Evolutionary conservation across 1,284 basidiomycete species (phyloP).

Genomic region (Fomitopsis pinicola): DNA sequence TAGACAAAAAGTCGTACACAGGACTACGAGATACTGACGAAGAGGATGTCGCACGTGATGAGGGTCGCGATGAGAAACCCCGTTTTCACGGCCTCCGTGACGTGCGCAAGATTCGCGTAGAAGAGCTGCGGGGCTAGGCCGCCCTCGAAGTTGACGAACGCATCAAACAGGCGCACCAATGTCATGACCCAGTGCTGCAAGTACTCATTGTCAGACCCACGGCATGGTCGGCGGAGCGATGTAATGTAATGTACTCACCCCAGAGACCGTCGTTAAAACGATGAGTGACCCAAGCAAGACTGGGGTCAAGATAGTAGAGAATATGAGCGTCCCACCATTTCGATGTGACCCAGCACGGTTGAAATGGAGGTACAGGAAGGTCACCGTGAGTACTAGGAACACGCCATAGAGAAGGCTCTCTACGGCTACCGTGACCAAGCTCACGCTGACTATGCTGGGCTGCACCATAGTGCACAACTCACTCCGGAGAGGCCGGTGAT

Average conservation of each 20-base stretch:
- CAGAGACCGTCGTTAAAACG: background rate
- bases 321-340: background rate
- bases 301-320: background rate
- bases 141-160: slow-evolving; percentile 1
- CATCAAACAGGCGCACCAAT: slow-evolving; percentile 2
- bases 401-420: background rate
- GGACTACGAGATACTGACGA: background rate
- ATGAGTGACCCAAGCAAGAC: background rate
- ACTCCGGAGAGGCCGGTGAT: background rate
- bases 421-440: background rate
- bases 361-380: slow-evolving; percentile 1
- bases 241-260: background rate
- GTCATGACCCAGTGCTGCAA: slow-evolving; percentile 5
- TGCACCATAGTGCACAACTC: background rate
- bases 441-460: background rate
- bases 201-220: background rate
- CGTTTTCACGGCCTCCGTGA: slow-evolving; percentile 2
- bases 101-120: slow-evolving; percentile 4
- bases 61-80: slow-evolving; percentile 2
- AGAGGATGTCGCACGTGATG: slow-evolving; percentile 3
- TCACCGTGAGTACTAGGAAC: background rate
- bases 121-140: slow-evolving; percentile 1
- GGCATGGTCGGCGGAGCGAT: background rate
- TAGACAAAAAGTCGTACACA: background rate
- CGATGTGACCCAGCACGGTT: background rate